Conservation (phyloP, 1,139 yeast genomes). For the Chernovozyma sophiae-reginae region DNA sequence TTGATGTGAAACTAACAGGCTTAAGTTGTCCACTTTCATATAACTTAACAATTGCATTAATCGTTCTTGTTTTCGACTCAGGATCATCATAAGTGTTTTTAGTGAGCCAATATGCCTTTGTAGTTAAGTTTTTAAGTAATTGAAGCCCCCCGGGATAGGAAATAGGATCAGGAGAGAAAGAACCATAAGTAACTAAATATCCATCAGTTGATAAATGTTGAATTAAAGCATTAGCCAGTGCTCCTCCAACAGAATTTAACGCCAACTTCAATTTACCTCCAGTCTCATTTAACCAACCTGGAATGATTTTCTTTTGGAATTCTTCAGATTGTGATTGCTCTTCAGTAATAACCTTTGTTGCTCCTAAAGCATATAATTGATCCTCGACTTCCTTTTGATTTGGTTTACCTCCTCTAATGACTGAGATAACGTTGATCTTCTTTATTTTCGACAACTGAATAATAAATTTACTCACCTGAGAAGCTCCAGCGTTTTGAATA, state of each 20-base stretch:
- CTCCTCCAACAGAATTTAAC: conserved; percentile 30
- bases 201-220: conserved; percentile 23
- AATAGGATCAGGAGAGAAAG: conserved; percentile 46
- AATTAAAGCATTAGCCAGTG: conserved; percentile 20
- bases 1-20: conserved; percentile 50
- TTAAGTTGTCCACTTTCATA: conserved; percentile 54
- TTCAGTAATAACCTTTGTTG: conserved; percentile 29
- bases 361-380: conserved; percentile 25
- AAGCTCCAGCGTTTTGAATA: conserved; percentile 32
- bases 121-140: conserved; percentile 71
- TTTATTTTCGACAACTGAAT: conserved; percentile 24
- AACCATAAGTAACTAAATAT: conserved; percentile 27
- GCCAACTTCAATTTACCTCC: conserved; percentile 30
- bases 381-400: conserved; percentile 16
- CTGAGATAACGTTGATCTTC: conserved; percentile 25
- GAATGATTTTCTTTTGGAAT: conserved; percentile 45
- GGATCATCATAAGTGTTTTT: conserved; percentile 63
- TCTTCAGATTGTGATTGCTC: conserved; percentile 58
- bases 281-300: conserved; percentile 43
- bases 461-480: conserved; percentile 29
- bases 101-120: conserved; percentile 87
- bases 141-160: conserved; percentile 14
- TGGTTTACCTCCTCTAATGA: conserved; percentile 30
- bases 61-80: conserved; percentile 51
- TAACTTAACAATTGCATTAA: conserved; percentile 54